Conservation (phyloP, 176 grass and related monocot genomes). For the Carex pumila region DNA sequence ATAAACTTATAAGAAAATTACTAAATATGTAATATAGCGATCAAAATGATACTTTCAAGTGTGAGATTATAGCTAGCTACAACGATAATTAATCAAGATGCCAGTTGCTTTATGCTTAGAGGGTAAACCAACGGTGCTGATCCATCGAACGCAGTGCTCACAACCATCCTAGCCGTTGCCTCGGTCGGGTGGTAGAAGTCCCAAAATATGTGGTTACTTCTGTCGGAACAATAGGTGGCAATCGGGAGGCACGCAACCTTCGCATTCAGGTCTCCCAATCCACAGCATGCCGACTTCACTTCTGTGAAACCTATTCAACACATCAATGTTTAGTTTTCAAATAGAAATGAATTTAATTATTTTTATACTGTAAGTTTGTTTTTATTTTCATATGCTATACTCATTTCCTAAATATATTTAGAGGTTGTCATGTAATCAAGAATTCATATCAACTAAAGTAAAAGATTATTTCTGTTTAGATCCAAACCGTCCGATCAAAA, state of each 20-base stretch:
- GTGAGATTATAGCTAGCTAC: neutral
- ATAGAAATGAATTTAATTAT: neutral
- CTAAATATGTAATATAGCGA: neutral
- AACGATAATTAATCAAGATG: neutral
- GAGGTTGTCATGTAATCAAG: neutral
- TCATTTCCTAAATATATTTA: neutral
- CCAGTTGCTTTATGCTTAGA: slow-evolving; percentile 44
- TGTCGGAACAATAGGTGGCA: slow-evolving; percentile 53
- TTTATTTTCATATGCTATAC: too few species aligned
- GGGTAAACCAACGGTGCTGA: slow-evolving; percentile 50
- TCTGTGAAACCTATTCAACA: slow-evolving; percentile 36
- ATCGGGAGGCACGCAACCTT: slow-evolving; percentile 57
- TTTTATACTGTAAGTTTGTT: neutral
- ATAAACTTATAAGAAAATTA: neutral
- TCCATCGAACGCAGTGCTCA: slow-evolving; percentile 33
- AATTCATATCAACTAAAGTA: too few species aligned
- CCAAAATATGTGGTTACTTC: slow-evolving; percentile 57
- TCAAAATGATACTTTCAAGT: neutral
- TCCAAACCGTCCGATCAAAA: too few species aligned
- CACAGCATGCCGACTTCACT: slow-evolving; percentile 74
- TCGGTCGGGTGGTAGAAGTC: slow-evolving; percentile 82
- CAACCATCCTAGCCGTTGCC: slow-evolving; percentile 43
- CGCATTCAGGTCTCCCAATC: slow-evolving; percentile 65
- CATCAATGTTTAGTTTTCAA: neutral
- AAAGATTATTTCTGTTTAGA: too few species aligned